Conservation (phyloP, 768 basidiomycete species). For the Amanita thiersii region DNA sequence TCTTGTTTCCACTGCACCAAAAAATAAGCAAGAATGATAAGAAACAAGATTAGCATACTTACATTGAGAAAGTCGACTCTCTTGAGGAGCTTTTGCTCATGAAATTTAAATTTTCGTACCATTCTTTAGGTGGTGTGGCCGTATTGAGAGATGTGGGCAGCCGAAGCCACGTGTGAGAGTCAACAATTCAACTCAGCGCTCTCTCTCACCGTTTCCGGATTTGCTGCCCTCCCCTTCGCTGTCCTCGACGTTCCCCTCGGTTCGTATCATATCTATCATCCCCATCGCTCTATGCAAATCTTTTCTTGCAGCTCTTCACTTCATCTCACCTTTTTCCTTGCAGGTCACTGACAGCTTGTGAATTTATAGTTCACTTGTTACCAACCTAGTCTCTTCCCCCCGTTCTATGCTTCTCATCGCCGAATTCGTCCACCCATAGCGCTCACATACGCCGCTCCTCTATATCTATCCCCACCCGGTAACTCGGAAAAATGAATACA, state of each 20-base stretch:
- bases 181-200: constrained; percentile 21
- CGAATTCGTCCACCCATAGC: constrained; percentile 11
- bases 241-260: constrained; percentile 16
- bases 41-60: constrained; percentile 16
- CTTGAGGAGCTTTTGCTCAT: constrained; percentile 91
- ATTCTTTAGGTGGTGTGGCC: constrained; percentile 25
- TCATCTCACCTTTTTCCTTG: background rate
- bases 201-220: constrained; percentile 13
- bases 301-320: background rate
- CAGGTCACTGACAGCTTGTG: constrained; percentile 10
- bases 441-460: constrained; percentile 8
- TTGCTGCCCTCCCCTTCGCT: constrained; percentile 13
- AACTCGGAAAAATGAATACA: constrained; percentile 35
- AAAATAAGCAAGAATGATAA: constrained; percentile 7
- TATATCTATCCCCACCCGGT: background rate
- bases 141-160: constrained; percentile 10
- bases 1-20: constrained; percentile 93
- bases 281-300: background rate
- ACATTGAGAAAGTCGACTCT: constrained; percentile 97
- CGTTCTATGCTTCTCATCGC: background rate
- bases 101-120: constrained; percentile 93
- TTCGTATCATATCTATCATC: constrained; percentile 6
- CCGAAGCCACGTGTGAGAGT: constrained; percentile 30
- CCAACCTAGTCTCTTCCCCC: constrained; percentile 3
- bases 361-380: constrained; percentile 11